Evolutionary conservation across 1,284 basidiomycete species (phyloP).

Genomic region (Trichosporon sp.): DNA sequence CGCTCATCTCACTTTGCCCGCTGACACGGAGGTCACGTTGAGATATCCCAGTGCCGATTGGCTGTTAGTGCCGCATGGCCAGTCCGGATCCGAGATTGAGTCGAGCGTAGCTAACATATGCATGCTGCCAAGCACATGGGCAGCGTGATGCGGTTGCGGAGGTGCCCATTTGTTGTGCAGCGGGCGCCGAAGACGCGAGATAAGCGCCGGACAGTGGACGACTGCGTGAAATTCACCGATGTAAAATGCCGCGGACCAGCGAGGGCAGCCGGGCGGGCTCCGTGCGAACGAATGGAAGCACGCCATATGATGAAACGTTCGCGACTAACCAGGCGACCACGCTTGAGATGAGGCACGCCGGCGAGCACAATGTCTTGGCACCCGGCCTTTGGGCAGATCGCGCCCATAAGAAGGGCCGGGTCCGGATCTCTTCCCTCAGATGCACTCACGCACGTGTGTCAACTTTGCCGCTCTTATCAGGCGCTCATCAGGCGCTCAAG

Average conservation of each 20-base stretch:
- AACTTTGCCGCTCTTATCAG: neutral
- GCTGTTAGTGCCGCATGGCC: neutral
- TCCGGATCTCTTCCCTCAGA: neutral
- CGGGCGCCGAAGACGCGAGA: neutral
- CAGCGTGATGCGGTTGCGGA: neutral
- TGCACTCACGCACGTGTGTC: neutral
- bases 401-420: neutral
- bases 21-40: too few species aligned
- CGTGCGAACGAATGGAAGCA: conserved; percentile 4
- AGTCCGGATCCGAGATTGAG: neutral
- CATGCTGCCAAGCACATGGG: neutral
- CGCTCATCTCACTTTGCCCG: too few species aligned
- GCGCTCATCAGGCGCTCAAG: neutral
- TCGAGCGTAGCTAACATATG: neutral
- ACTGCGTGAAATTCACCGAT: neutral
- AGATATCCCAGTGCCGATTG: too few species aligned
- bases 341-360: neutral
- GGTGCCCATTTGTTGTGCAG: neutral
- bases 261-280: neutral
- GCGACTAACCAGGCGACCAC: neutral
- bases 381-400: neutral
- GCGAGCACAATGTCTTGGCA: neutral
- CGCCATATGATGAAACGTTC: conserved; percentile 3
- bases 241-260: conserved; percentile 4
- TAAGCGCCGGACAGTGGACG: neutral